phyloP scores from a whole-genome alignment of 2,329 filamentous ascomycete species.

The Huntiella decipiens region DNA sequence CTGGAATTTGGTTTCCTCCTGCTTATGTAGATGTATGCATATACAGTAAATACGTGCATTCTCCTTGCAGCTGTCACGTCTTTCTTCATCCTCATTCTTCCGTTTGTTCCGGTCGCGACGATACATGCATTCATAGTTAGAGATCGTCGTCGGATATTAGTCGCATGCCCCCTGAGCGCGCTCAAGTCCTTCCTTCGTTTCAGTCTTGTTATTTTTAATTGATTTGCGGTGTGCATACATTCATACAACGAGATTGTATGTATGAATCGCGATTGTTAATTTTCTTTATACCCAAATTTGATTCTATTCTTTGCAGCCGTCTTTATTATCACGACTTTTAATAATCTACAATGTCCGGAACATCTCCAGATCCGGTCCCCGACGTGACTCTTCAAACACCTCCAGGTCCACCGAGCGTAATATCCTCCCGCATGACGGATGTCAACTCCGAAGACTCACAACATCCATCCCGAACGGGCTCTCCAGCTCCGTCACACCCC shows the following conservation, averaged over 20 bases:
- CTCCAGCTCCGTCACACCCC: conserved; percentile 3
- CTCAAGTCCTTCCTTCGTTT: background rate
- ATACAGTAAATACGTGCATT: too few species aligned
- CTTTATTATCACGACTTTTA: too few species aligned
- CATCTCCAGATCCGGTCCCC: background rate
- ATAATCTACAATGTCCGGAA: too few species aligned
- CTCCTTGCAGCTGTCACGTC: too few species aligned
- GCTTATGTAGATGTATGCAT: too few species aligned
- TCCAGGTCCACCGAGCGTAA: conserved; percentile 40
- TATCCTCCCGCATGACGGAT: conserved; percentile 55
- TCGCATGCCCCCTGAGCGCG: too few species aligned
- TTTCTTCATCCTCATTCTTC: too few species aligned
- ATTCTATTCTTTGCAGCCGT: background rate
- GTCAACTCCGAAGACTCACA: conserved; percentile 38
- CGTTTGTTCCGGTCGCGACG: too few species aligned
- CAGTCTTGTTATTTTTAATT: background rate
- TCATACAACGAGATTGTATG: background rate
- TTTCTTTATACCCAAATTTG: background rate
- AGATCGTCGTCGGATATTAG: too few species aligned
- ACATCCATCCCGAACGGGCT: conserved; percentile 19
- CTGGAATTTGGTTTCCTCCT: too few species aligned
- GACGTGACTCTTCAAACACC: conserved; percentile 19
- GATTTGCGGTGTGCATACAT: background rate
- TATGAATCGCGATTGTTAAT: background rate
- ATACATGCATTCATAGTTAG: too few species aligned